Evolutionary conservation across 805 yeast genomes (phyloP).

Genomic region (Pichia ethanolica): DNA sequence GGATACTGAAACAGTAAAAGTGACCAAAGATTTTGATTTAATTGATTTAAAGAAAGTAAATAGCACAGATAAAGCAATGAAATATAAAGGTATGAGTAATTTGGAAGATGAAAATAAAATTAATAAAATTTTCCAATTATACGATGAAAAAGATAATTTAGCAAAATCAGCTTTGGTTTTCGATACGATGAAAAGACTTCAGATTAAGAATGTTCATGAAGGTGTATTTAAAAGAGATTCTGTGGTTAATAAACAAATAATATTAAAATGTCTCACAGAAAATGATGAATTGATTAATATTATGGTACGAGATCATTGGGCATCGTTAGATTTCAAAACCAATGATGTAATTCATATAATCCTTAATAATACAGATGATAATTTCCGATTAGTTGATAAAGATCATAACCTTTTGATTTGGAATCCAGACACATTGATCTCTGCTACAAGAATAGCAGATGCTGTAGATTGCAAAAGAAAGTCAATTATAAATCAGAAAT

Average conservation of each 20-base stretch:
- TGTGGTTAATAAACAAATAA: slow-evolving; percentile 37
- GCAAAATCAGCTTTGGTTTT: slow-evolving; percentile 41
- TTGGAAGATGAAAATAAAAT: slow-evolving; percentile 2
- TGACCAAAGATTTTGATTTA: background rate
- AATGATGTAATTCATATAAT: slow-evolving; percentile 60
- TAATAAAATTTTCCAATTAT: slow-evolving; percentile 4
- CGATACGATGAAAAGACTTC: slow-evolving; percentile 41
- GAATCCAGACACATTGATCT: slow-evolving; percentile 74
- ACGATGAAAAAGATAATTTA: slow-evolving; percentile 13
- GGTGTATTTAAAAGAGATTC: slow-evolving; percentile 27
- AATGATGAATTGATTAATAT: slow-evolving; percentile 31
- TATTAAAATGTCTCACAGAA: slow-evolving; percentile 44
- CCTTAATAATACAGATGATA: slow-evolving; percentile 26
- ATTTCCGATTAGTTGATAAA: slow-evolving; percentile 43
- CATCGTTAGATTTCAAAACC: slow-evolving; percentile 37
- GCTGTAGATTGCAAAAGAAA: slow-evolving; percentile 68
- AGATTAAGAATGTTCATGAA: slow-evolving; percentile 30
- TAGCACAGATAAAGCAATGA: slow-evolving; percentile 8
- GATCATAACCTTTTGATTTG: slow-evolving; percentile 60
- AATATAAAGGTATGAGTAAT: slow-evolving; percentile 2
- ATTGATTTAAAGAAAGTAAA: slow-evolving; percentile 17
- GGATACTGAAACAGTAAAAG: background rate
- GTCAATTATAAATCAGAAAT: slow-evolving; percentile 50
- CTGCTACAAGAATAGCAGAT: slow-evolving; percentile 78
- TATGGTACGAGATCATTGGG: slow-evolving; percentile 57